phyloP scores from a whole-genome alignment of 805 yeast genomes.

The Candida pseudoglaebosa region DNA sequence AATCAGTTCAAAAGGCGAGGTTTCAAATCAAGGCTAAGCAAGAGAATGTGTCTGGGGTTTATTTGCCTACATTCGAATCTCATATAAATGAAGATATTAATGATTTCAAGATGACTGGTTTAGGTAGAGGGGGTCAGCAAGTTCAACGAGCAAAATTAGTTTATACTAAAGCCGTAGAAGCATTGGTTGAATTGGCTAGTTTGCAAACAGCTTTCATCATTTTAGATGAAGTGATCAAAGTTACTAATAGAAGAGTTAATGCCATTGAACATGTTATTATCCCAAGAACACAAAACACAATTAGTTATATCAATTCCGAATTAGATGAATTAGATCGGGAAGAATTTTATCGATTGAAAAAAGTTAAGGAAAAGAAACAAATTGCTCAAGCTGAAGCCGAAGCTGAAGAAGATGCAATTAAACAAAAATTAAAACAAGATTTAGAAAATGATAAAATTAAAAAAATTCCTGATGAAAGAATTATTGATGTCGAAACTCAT shows the following conservation, averaged over 20 bases:
- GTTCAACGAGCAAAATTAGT: slow-evolving; percentile 91
- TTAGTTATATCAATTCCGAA: slow-evolving; percentile 86
- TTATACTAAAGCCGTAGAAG: slow-evolving; percentile 94
- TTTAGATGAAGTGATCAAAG: slow-evolving; percentile 95
- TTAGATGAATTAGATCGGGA: slow-evolving; percentile 97
- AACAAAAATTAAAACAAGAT: slow-evolving; percentile 7
- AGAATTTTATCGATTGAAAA: slow-evolving; percentile 93
- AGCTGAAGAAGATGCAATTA: slow-evolving; percentile 38
- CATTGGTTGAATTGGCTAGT: slow-evolving; percentile 91
- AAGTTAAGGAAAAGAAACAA: slow-evolving; percentile 93
- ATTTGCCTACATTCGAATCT: slow-evolving; percentile 87
- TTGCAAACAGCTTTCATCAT: slow-evolving; percentile 95
- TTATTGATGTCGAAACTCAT: slow-evolving; percentile 25
- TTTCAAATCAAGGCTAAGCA: slow-evolving; percentile 88
- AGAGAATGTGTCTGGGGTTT: slow-evolving; percentile 95
- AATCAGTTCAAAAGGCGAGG: slow-evolving; percentile 85
- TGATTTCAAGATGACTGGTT: slow-evolving; percentile 93
- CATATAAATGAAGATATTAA: slow-evolving; percentile 79
- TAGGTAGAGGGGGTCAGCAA: slow-evolving; percentile 98
- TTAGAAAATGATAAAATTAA: slow-evolving; percentile 17
- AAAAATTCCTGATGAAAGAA: slow-evolving; percentile 15
- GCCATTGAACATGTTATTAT: slow-evolving; percentile 98
- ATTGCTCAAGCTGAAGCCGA: slow-evolving; percentile 67
- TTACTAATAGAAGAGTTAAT: slow-evolving; percentile 96
- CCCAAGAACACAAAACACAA: slow-evolving; percentile 96